Conservation (phyloP, 306 rosid species). For the Argentina anserina region DNA sequence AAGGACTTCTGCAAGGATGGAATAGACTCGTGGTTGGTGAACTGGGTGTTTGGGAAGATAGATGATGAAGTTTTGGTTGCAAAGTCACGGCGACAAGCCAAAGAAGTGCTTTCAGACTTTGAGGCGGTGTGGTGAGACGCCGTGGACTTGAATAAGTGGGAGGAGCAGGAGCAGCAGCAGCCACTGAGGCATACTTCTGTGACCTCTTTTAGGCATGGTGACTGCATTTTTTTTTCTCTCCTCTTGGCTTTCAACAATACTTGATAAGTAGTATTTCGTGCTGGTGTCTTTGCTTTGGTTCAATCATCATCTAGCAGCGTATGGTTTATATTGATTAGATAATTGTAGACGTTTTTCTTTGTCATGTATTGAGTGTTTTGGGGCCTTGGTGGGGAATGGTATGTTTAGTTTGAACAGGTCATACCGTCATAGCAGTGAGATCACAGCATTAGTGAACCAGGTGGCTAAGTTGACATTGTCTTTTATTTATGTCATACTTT, state of each 20-base stretch:
- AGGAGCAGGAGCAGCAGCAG: constrained; percentile 47
- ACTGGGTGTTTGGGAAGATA: constrained; percentile 62
- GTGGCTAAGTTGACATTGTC: constrained; percentile 31
- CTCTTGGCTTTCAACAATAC: constrained; percentile 10
- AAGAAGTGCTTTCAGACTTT: constrained; percentile 45
- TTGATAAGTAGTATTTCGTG: not conserved
- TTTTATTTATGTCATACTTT: not conserved
- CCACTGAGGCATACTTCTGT: constrained; percentile 43
- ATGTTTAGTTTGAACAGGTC: constrained; percentile 29
- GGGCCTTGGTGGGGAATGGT: constrained; percentile 26
- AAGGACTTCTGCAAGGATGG: constrained; percentile 68
- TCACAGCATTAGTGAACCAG: not conserved
- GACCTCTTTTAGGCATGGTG: constrained; percentile 44
- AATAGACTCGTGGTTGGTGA: constrained; percentile 84
- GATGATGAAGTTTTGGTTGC: constrained; percentile 52
- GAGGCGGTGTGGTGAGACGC: constrained; percentile 23
- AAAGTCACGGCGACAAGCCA: constrained; percentile 63
- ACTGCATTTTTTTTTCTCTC: constrained; percentile 35
- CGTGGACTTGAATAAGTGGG: constrained; percentile 42
- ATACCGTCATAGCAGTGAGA: constrained; percentile 24
- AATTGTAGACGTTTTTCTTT: constrained; percentile 1
- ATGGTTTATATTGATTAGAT: not conserved
- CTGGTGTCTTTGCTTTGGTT: constrained; percentile 15
- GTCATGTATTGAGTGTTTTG: constrained; percentile 21
- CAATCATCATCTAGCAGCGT: not conserved